Conservation (phyloP, 2,329 filamentous ascomycete species). For the Phaeosphaeria sp. region DNA sequence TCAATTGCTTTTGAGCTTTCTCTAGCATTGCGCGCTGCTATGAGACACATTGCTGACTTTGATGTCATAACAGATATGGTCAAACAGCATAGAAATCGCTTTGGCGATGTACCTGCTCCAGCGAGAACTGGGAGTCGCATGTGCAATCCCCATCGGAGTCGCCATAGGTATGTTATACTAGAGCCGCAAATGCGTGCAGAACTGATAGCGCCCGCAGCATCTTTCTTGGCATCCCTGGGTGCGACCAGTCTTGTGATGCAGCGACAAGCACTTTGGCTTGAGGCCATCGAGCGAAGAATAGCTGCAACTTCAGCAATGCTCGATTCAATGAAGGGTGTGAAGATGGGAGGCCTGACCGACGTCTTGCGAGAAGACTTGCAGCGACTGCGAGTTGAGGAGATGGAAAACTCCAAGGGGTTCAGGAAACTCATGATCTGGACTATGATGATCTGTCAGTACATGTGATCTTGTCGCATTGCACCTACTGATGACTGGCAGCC, state of each 20-base stretch:
- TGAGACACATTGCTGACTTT: background rate
- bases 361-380: slow-evolving; percentile 39
- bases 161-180: slow-evolving; percentile 41
- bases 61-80: slow-evolving; percentile 29
- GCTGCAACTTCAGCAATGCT: slow-evolving; percentile 52
- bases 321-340: slow-evolving; percentile 56
- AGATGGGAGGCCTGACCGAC: slow-evolving; percentile 52
- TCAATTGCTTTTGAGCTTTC: no score
- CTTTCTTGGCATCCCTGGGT: slow-evolving; percentile 34
- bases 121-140: slow-evolving; percentile 56
- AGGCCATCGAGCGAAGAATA: slow-evolving; percentile 54
- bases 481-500: slow-evolving; percentile 21
- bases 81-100: slow-evolving; percentile 51
- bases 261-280: slow-evolving; percentile 51
- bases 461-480: background rate
- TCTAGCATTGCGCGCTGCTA: no score
- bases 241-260: slow-evolving; percentile 40
- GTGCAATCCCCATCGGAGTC: slow-evolving; percentile 56
- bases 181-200: no score
- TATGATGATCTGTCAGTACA: slow-evolving; percentile 41
- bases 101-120: slow-evolving; percentile 59
- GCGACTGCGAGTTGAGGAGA: slow-evolving; percentile 40
- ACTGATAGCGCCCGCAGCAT: slow-evolving; percentile 11
- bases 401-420: slow-evolving; percentile 45
- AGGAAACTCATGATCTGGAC: slow-evolving; percentile 46